Percentiles rank a stretch among this genome's conserved stretches.
Evolutionary conservation across 2,329 filamentous ascomycete species (phyloP).

Genomic region (Cladosporium halotolerans): DNA sequence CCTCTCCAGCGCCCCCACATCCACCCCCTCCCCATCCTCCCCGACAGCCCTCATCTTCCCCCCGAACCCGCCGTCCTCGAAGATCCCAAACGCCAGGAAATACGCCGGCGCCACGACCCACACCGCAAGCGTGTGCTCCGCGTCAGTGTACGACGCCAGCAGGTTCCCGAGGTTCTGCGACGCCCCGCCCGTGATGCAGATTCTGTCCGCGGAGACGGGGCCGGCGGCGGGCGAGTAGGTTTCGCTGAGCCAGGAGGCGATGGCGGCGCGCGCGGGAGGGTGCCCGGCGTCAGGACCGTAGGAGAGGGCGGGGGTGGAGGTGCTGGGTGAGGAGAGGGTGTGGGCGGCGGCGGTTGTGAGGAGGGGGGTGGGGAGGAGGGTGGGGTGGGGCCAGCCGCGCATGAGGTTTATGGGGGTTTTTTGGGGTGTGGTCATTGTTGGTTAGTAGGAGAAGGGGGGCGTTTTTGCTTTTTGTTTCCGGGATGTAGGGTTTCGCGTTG

Average conservation of each 20-base stretch:
- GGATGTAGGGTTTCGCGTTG: too few species aligned
- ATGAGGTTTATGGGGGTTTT: constrained; percentile 54
- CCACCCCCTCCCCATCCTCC: constrained; percentile 71
- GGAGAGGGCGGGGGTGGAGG: constrained; percentile 59
- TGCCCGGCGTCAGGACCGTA: constrained; percentile 78
- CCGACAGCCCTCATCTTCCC: constrained; percentile 62
- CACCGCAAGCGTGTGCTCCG: constrained; percentile 63
- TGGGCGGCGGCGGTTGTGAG: constrained; percentile 56
- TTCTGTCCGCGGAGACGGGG: constrained; percentile 48
- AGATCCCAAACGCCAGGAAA: constrained; percentile 77
- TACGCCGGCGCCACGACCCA: constrained; percentile 82
- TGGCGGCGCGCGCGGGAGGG: constrained; percentile 57
- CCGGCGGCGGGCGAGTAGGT: constrained; percentile 50
- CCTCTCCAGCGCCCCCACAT: constrained; percentile 55
- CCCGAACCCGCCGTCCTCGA: constrained; percentile 71
- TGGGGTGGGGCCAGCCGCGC: constrained; percentile 60
- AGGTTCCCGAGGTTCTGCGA: constrained; percentile 75
- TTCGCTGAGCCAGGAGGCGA: constrained; percentile 63
- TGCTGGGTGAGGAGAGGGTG: constrained; percentile 54
- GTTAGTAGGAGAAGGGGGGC: too few species aligned
- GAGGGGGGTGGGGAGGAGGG: constrained; percentile 59
- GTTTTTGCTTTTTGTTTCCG: too few species aligned
- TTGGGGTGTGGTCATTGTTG: too few species aligned
- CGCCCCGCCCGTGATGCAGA: constrained; percentile 79
- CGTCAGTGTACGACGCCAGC: constrained; percentile 74